phyloP scores from a whole-genome alignment of 331 rosid genomes.

The Acacia concinna region DNA sequence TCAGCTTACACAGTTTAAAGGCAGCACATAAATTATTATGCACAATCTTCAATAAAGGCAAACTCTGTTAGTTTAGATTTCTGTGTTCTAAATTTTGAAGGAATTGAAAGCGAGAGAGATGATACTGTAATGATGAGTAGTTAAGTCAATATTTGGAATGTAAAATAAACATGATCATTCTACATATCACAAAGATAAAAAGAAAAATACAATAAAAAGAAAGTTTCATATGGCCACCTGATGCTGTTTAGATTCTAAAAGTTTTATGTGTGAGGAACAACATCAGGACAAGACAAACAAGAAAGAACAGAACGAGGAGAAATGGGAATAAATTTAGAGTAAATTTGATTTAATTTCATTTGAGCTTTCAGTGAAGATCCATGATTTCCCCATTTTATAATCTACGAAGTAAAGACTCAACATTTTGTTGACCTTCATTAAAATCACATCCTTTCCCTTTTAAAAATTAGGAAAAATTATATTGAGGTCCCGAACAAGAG shows the following conservation, averaged over 20 bases:
- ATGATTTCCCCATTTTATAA: not conserved
- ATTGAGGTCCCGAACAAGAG: too few relatives aligned
- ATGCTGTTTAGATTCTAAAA: not conserved
- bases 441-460: not conserved
- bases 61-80: not conserved
- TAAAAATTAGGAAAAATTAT: too few relatives aligned
- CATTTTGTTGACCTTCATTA: not conserved
- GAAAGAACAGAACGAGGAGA: not conserved
- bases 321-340: not conserved
- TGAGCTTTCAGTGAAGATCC: not conserved
- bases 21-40: not conserved
- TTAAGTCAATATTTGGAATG: not conserved
- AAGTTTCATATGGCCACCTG: conserved; percentile 38
- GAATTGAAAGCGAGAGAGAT: not conserved
- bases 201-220: conserved; percentile 31
- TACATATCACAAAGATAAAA: conserved; percentile 49
- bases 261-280: not conserved
- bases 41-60: conserved; percentile 4
- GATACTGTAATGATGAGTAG: not conserved
- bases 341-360: not conserved
- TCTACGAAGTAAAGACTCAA: not conserved
- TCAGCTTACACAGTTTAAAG: conserved; percentile 71
- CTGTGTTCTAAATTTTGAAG: conserved; percentile 11
- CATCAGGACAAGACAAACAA: not conserved
- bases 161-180: conserved; percentile 36